A percentile compares a stretch with the other conserved stretches of the same genome.
phyloP scores from a whole-genome alignment of 441 rosid species.

The Mallotus japonicus region DNA sequence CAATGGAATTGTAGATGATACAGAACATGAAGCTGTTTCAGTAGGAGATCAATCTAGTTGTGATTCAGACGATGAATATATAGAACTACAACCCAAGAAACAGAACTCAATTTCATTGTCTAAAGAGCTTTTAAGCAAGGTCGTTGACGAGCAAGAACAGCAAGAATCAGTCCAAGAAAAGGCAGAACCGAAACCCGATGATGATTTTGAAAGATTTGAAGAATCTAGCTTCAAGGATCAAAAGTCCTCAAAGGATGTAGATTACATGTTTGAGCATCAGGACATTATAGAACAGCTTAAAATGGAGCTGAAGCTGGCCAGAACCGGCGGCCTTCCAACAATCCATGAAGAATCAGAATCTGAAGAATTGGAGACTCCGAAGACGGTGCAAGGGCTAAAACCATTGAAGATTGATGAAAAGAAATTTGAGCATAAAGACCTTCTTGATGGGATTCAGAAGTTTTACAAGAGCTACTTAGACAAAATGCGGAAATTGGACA shows the following conservation, averaged over 20 bases:
- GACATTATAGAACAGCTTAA: conserved; percentile 61
- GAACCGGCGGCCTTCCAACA: conserved; percentile 78
- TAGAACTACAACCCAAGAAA: conserved; percentile 42
- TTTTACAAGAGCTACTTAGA: conserved; percentile 58
- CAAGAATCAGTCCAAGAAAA: conserved; percentile 4
- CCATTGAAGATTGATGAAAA: conserved; percentile 53
- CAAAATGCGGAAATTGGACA: conserved; percentile 70
- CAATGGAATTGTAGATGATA: not conserved
- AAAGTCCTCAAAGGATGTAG: conserved; percentile 32
- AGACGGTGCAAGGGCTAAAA: conserved; percentile 39
- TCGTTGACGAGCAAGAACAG: conserved; percentile 9
- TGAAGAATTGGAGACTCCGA: conserved; percentile 55
- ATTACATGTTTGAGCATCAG: conserved; percentile 43
- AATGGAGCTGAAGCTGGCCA: conserved; percentile 51
- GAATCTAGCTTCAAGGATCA: conserved; percentile 24
- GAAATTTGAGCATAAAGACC: conserved; percentile 46
- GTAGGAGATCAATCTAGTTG: conserved; percentile 12
- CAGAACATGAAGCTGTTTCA: conserved; percentile 10
- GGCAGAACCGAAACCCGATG: not conserved
- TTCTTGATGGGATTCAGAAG: conserved; percentile 52
- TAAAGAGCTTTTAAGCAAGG: conserved; percentile 4
- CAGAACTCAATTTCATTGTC: conserved; percentile 22
- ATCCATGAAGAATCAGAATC: conserved; percentile 69
- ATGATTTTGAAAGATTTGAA: conserved; percentile 17
- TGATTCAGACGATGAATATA: conserved; percentile 53